These are phyloP conservation scores for Xylaria venustula DNA, from an alignment of 495 filamentous ascomycete genomes.

Conservation along the genomic window DNA sequence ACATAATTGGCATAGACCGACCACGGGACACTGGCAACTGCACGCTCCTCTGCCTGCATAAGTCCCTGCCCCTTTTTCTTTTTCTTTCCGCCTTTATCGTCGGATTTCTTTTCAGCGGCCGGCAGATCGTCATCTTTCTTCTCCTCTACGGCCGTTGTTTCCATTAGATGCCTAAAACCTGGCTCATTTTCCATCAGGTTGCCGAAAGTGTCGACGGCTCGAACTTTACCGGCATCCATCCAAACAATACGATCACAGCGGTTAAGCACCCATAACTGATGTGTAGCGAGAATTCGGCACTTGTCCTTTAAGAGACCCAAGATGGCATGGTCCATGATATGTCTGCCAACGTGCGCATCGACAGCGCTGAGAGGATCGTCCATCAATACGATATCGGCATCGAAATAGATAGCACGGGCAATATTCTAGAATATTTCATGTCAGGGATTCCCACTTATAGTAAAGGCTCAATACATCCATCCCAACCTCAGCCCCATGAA, in stretches of 20 bases:
- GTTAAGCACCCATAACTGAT: conserved; percentile 88
- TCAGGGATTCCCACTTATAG: neutral
- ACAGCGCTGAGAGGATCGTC: conserved; percentile 83
- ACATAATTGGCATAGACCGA: conserved; percentile 80
- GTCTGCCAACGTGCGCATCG: conserved; percentile 84
- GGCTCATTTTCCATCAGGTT: conserved; percentile 76
- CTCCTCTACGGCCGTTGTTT: conserved; percentile 74
- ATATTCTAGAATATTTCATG: conserved; percentile 51
- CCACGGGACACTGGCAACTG: conserved; percentile 79
- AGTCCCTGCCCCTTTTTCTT: conserved; percentile 62
- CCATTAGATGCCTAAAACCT: conserved; percentile 78
- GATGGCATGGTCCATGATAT: conserved; percentile 96
- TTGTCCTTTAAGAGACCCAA: conserved; percentile 85
- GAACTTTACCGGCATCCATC: conserved; percentile 82
- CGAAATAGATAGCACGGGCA: conserved; percentile 80
- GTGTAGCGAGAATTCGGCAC: conserved; percentile 86
- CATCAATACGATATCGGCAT: conserved; percentile 78
- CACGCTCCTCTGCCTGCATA: conserved; percentile 91
- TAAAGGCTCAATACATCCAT: neutral
- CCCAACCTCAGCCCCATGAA: neutral
- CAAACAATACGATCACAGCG: conserved; percentile 89
- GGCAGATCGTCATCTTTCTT: conserved; percentile 47
- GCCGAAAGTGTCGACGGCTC: conserved; percentile 82
- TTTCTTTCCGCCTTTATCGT: conserved; percentile 58
- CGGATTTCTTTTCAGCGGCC: conserved; percentile 39